These are phyloP conservation scores for Physcomitrium patens DNA, from an alignment of 225 moss, liverwort and hornwort genomes.

Conservation along the genomic window DNA sequence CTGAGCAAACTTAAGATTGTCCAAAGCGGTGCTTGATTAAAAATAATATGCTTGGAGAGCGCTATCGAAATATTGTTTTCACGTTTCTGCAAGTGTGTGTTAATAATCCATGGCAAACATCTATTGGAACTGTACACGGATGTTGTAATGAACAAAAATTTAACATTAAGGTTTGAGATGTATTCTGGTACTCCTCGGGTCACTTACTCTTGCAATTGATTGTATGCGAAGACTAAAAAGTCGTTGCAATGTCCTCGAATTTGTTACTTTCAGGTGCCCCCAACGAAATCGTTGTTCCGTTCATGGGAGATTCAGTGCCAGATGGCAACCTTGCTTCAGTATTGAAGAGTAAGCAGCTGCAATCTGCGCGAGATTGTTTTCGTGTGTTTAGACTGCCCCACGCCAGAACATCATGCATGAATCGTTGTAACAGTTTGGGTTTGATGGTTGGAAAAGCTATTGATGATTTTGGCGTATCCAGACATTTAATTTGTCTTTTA, in stretches of 20 bases:
- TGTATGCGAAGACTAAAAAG: not conserved
- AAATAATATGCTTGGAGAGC: not conserved
- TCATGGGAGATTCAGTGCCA: conserved; percentile 94
- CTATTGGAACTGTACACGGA: not conserved
- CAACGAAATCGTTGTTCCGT: conserved; percentile 81
- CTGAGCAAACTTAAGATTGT: not conserved
- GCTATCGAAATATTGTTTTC: not conserved
- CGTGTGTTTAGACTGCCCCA: not conserved
- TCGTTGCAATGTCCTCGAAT: conserved; percentile 13
- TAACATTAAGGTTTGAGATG: not conserved
- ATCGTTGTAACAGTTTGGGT: not conserved
- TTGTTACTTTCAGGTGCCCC: conserved; percentile 46
- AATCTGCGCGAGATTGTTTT: not conserved
- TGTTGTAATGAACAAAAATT: not conserved
- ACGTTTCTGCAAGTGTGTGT: not conserved
- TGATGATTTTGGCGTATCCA: not conserved
- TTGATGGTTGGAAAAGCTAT: not conserved
- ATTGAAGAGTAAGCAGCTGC: conserved; percentile 63
- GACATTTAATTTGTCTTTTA: not conserved
- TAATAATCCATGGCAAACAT: not conserved
- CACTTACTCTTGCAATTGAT: not conserved
- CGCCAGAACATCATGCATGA: not conserved
- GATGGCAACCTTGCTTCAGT: conserved; percentile 78
- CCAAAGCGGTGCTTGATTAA: not conserved
- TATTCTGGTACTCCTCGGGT: not conserved